Base-by-base conservation (phyloP, 1,284 basidiomycete genomes). In the Schizopora paradoxa region DNA sequence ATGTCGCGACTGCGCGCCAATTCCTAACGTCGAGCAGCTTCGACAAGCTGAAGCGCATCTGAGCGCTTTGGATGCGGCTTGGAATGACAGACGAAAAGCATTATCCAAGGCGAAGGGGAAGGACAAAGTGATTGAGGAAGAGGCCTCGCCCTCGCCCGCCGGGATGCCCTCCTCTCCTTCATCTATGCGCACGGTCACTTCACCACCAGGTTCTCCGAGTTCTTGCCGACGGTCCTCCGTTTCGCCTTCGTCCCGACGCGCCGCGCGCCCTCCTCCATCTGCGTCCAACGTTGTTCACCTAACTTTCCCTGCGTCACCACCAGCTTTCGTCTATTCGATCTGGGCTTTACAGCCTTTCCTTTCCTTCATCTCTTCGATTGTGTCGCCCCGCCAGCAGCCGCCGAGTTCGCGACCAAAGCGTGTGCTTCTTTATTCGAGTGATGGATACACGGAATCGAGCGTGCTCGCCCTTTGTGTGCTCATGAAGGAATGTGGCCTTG, bases 381-480 rank as follows among this genome's bases (percentile, higher is more conserved):
- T 52, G 13, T 45, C 48, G 19, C 54, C 48, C 6, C 51, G 42
- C 19, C 54, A 35, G 27, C 37, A 21, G 28, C 50, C 34, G 36
- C 55, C 36, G 31, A 57, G 56, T 56, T 65, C 70, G 26, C 74
- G 86, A 27, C 84, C 83, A 5, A 67, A 82, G 45, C 86, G 85
- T 60, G 66, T 89, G 41, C 68, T 89, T 48, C 60, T 89, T 28
- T 85, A 86, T 59, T 84, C 81, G 10, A 74, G 81, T n/a, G 86
- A 90, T 58, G 86, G 86, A 31, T 89, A 89, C 62, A 97, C 94
- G 21, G 95, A 98, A 66, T 88, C 87, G 14, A 90, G 86, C 28
- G 81, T 95, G 11, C 78, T 94, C 40, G 94, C 91, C 11, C 72
- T 98, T 37, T 80, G 81, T 53, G 80, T 95, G 56, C 70, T 97